Evolutionary conservation across 306 rosid genomes (phyloP).

Genomic region (Citrullus colocynthis): DNA sequence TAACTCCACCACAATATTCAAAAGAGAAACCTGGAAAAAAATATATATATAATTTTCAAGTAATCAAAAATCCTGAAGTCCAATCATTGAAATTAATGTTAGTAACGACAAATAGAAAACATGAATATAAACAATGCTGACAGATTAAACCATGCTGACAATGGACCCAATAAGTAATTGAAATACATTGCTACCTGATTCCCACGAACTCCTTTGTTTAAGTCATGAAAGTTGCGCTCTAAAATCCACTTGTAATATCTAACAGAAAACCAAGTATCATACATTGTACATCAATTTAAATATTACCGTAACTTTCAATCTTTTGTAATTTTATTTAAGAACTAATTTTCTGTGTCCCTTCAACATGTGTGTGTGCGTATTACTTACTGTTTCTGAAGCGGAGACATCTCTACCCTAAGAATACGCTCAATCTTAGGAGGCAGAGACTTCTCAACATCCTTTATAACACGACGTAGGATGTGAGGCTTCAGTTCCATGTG

Average conservation of each 20-base stretch:
- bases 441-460: slow-evolving; percentile 97
- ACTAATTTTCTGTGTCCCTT: neutral
- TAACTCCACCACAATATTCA: slow-evolving; percentile 94
- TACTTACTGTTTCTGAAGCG: slow-evolving; percentile 94
- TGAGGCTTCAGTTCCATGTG: slow-evolving; percentile 98
- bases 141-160: neutral
- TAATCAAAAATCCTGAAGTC: neutral
- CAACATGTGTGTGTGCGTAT: neutral
- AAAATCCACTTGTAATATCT: slow-evolving; percentile 99
- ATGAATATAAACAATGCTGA: neutral
- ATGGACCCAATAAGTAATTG: neutral
- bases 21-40: slow-evolving; percentile 71
- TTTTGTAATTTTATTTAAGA: neutral
- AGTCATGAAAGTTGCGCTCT: slow-evolving; percentile 95
- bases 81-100: neutral
- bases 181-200: slow-evolving; percentile 59
- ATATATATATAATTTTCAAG: neutral
- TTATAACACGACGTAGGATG: slow-evolving; percentile 93
- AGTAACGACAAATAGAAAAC: neutral
- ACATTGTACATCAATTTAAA: neutral
- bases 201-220: slow-evolving; percentile 99
- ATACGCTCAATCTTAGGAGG: slow-evolving; percentile 99
- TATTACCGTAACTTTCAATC: neutral
- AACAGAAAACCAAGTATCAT: neutral
- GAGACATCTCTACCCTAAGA: slow-evolving; percentile 98